phyloP scores from a whole-genome alignment of 805 yeast species.

The Candida insectorum region DNA sequence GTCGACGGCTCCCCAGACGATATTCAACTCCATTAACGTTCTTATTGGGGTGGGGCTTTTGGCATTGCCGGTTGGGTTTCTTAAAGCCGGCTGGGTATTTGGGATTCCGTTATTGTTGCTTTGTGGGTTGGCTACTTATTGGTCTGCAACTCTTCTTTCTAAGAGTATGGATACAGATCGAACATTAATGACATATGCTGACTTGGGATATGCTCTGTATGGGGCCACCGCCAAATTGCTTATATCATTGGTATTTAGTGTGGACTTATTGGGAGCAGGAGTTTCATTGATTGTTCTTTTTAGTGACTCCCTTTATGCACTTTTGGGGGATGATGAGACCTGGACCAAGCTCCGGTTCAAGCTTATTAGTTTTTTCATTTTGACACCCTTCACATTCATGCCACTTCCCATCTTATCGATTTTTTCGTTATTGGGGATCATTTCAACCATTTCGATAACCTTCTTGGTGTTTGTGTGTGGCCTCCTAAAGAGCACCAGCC shows the following conservation, averaged over 20 bases:
- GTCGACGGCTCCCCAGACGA: slow-evolving; percentile 75
- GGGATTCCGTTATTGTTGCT: slow-evolving; percentile 57
- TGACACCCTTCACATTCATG: slow-evolving; percentile 79
- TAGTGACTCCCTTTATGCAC: slow-evolving; percentile 78
- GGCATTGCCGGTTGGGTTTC: slow-evolving; percentile 63
- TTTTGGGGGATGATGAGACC: slow-evolving; percentile 38
- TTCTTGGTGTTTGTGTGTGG: slow-evolving; percentile 61
- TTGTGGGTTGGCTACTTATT: slow-evolving; percentile 67
- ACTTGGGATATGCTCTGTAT: slow-evolving; percentile 81
- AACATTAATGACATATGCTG: slow-evolving; percentile 83
- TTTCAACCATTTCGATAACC: slow-evolving; percentile 49
- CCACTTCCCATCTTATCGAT: slow-evolving; percentile 74
- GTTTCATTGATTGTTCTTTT: slow-evolving; percentile 78
- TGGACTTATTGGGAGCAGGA: slow-evolving; percentile 78
- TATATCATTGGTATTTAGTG: slow-evolving; percentile 69
- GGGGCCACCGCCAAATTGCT: slow-evolving; percentile 72
- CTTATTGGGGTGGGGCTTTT: slow-evolving; percentile 67
- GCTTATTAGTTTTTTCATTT: slow-evolving; percentile 59
- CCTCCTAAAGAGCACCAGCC: slow-evolving; percentile 51
- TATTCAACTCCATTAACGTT: slow-evolving; percentile 70
- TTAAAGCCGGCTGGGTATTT: slow-evolving; percentile 61
- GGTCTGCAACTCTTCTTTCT: slow-evolving; percentile 74
- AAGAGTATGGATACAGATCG: slow-evolving; percentile 77
- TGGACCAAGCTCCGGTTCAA: slow-evolving; percentile 55
- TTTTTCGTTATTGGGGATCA: slow-evolving; percentile 15